Base-by-base conservation (phyloP, 441 rosid genomes). In the Pelargonium citronellum region DNA sequence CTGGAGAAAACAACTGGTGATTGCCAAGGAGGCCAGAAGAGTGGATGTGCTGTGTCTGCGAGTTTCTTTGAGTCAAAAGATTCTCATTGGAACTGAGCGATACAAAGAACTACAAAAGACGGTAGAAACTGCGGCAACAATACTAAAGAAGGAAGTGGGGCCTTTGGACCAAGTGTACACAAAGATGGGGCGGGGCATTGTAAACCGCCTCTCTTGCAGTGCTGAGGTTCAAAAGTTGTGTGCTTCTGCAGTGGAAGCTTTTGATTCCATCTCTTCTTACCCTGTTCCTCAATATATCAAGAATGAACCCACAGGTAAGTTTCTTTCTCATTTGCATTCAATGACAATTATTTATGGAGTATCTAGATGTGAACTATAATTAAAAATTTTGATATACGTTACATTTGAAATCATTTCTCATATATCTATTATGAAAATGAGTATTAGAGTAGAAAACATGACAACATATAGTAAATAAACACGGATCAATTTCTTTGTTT, bases 31-130 rank as follows among this genome's bases (percentile, higher is more conserved):
- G 68, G 91, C 98, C 0, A 75, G 97, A 77, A 87, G 96, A 66
- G 93, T 90, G 19, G 97, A 92, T 74, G 86, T 95, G 69, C 88
- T 95, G 20, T 90, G 97, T 78, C 89, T 92, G 74, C 98, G 99
- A 5, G 64, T 92, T 41, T 90, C 90, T 37, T 73, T 95, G 64
- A 87, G 91, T 73, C 91, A 86, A 76, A 95, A 87, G 79, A 91
- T 95, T 83, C 81, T 92, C 64, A 81, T 71, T 34, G 87, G 93
- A 51, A 85, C 89, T 27, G 85, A 67, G 76, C 86, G 67, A 75
- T 89, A 87, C 74, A 67, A 39, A 60, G 74, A 76, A 64, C 83
- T 87, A 68, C 78, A 70, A 9, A 86, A 82, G 69, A 84, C 88
- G 69, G 90, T 92, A 67, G 87, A 84, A 75, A 90, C 79, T 72